Percentiles rank a stretch among this genome's conserved stretches.
Conservation (phyloP, 768 basidiomycete genomes). For the Chalciporus piperatus region DNA sequence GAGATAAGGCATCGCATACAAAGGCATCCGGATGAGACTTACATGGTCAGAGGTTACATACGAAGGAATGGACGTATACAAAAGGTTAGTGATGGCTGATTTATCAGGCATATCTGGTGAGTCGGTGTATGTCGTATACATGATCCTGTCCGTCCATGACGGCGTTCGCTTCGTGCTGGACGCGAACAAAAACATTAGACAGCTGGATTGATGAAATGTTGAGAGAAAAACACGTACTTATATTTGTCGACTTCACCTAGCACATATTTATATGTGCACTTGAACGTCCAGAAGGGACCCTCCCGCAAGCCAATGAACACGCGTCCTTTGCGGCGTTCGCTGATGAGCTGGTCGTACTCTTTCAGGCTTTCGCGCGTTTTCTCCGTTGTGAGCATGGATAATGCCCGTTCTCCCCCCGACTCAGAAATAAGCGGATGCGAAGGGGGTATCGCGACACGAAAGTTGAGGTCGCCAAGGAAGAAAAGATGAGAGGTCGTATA, state of each 20-base stretch:
- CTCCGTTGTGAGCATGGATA: slow-evolving; percentile 45
- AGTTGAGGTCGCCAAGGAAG: slow-evolving; percentile 93
- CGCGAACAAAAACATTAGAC: slow-evolving; percentile 3
- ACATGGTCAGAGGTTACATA: slow-evolving; percentile 92
- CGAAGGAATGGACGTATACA: slow-evolving; percentile 79
- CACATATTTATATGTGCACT: slow-evolving; percentile 87
- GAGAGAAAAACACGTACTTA: slow-evolving; percentile 44
- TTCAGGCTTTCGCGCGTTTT: slow-evolving; percentile 56
- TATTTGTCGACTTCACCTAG: slow-evolving; percentile 83
- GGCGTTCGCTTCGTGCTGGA: slow-evolving; percentile 68
- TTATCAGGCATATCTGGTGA: slow-evolving; percentile 47
- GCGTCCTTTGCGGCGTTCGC: slow-evolving; percentile 60
- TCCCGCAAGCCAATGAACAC: slow-evolving; percentile 76
- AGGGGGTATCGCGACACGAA: slow-evolving; percentile 68
- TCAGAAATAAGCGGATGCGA: slow-evolving; percentile 44
- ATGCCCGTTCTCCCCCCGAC: slow-evolving; percentile 35
- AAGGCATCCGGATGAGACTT: slow-evolving; percentile 25
- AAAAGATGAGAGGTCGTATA: slow-evolving; percentile 89
- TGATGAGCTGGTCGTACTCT: slow-evolving; percentile 69
- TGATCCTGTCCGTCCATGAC: slow-evolving; percentile 90
- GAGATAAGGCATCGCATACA: neutral
- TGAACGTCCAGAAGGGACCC: slow-evolving; percentile 86
- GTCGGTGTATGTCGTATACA: slow-evolving; percentile 78
- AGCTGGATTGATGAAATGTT: neutral
- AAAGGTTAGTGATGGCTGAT: slow-evolving; percentile 57